phyloP scores from a whole-genome alignment of 257 asterid genomes.

The Salvia miltiorrhiza region DNA sequence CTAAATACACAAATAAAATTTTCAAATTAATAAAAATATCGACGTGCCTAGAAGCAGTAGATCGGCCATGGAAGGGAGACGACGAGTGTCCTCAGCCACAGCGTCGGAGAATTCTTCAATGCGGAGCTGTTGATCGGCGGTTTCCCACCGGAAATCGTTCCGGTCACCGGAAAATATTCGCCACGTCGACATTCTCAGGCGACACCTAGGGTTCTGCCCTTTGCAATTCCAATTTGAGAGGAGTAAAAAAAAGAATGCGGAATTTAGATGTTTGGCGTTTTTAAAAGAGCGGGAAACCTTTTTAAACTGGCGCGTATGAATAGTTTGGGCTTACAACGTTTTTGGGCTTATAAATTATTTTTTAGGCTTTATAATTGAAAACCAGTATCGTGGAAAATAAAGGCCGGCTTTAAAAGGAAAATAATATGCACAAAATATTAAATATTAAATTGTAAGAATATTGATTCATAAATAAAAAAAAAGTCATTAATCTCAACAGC shows the following conservation, averaged over 20 bases:
- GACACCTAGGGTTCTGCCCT: conserved; percentile 37
- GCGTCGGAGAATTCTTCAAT: conserved; percentile 22
- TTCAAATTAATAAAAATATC: background rate
- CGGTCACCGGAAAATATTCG: conserved; percentile 56
- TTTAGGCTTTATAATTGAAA: background rate
- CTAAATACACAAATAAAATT: background rate
- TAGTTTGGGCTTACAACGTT: background rate
- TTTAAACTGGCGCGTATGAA: conserved; percentile 25
- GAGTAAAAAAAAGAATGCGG: background rate
- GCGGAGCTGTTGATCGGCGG: conserved; percentile 30
- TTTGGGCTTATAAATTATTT: background rate
- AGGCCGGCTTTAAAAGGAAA: too few species aligned
- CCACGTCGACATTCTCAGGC: conserved; percentile 76
- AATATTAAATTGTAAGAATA: too few species aligned
- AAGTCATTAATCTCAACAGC: too few species aligned
- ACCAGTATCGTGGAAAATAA: background rate
- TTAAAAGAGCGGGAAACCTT: conserved; percentile 30
- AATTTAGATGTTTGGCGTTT: background rate
- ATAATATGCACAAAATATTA: too few species aligned
- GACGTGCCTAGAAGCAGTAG: conserved; percentile 70
- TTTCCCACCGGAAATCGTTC: conserved; percentile 62
- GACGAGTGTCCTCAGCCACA: conserved; percentile 35
- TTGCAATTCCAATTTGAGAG: background rate
- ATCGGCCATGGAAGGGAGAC: conserved; percentile 85
- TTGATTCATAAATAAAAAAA: too few species aligned